phyloP scores from a whole-genome alignment of 2,329 filamentous ascomycete species.

The Colletotrichum chrysophilum region DNA sequence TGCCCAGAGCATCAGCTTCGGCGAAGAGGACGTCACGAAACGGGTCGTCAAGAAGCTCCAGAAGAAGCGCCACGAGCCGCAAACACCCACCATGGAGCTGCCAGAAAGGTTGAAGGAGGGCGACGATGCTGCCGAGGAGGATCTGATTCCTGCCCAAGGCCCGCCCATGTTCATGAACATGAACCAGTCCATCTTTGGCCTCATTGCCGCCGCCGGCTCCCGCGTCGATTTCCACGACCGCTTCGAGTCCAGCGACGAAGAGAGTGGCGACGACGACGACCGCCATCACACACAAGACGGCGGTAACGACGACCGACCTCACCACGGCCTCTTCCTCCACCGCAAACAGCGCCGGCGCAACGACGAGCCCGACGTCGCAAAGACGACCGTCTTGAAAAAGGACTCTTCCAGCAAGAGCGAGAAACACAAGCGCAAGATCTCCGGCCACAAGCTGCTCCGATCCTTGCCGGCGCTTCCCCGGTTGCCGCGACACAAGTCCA shows the following conservation, averaged over 20 bases:
- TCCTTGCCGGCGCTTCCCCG: constrained; percentile 67
- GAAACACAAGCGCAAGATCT: constrained; percentile 60
- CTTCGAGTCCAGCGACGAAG: constrained; percentile 86
- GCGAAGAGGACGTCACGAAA: constrained; percentile 41
- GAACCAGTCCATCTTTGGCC: constrained; percentile 93
- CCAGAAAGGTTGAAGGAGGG: constrained; percentile 58
- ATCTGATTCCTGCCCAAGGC: constrained; percentile 48
- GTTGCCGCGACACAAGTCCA: constrained; percentile 45
- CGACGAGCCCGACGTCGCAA: constrained; percentile 29
- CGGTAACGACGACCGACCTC: not conserved
- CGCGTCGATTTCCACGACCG: constrained; percentile 81
- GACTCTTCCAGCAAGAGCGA: constrained; percentile 37
- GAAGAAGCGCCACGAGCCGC: constrained; percentile 45
- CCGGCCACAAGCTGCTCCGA: constrained; percentile 64
- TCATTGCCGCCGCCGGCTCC: constrained; percentile 88
- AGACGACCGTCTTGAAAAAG: constrained; percentile 36
- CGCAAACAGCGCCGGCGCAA: constrained; percentile 45
- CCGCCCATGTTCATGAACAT: constrained; percentile 70
- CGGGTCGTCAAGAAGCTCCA: constrained; percentile 49
- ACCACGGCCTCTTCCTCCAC: constrained; percentile 6
- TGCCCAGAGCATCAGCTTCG: constrained; percentile 27
- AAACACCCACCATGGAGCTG: constrained; percentile 49
- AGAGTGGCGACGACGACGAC: constrained; percentile 61
- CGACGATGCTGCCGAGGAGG: constrained; percentile 54
- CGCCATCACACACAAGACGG: constrained; percentile 17